Evolutionary conservation across 2,329 filamentous ascomycete genomes (phyloP), one percentile per base, ranked within the genome.

Genomic region (Trichophaea hybrida): DNA sequence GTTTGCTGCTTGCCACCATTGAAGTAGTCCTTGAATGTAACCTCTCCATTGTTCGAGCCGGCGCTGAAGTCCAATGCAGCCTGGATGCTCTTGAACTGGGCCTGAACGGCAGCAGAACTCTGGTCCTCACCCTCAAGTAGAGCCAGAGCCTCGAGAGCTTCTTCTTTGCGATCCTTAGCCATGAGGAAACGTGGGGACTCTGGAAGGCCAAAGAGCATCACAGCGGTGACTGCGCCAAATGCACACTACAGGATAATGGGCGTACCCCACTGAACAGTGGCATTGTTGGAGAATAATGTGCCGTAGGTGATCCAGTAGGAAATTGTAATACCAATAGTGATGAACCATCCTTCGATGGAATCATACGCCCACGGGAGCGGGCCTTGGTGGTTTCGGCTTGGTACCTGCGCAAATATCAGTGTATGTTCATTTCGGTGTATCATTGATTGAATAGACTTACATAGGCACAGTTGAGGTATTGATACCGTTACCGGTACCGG

Each of bases 1-100:
- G 84, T 80, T 71, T 84, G 81, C 0, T 79, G 82, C 72, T 80
- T 81, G 62, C 81, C 80, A 53, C 76, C 75, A 0, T 79, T 82
- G 68, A 83, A 76, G 2, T 83, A 74, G 0, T 78, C 76, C 66
- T 75, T 78, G 69, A 77, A 68, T 60, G 48, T 71, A 63, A 57
- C 65, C 13, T 64, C 65, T 12, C 57, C 44, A 43, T 15, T 40
- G 12, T 10, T 31, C 5, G 38, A 34, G 34, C 75, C 77, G 48
- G 78, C 78, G 54, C 76, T 75, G 61, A 85, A 80, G 1, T 78
- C 80, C 66, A 88, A 83, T 13, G 80, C 72, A 13, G 85, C 81
- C 1, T 84, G 80, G 58, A 83, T 79, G 66, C 78, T 76, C 70
- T 85, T 79, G 8, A 77, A 68, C 51, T 77, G 74, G 2, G 81